These are phyloP conservation scores for Magnusiomyces clavatus DNA, from an alignment of 1,139 yeast species.

Conservation along the genomic window DNA sequence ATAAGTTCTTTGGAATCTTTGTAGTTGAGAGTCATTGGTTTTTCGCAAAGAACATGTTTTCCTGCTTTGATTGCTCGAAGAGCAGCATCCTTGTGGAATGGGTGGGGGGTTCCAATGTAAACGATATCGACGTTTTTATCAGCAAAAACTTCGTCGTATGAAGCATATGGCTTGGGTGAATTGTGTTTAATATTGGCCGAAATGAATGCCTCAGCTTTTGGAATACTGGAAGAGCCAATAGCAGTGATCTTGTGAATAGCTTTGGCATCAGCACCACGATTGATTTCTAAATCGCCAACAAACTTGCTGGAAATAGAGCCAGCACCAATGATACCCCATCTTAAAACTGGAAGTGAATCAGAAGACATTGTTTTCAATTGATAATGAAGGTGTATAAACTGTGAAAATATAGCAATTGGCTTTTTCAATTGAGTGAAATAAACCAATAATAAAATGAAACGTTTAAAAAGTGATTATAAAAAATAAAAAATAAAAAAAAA, in stretches of 20 bases:
- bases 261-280: constrained; percentile 26
- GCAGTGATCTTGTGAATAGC: constrained; percentile 29
- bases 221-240: constrained; percentile 27
- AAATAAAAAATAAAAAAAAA: neutral
- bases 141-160: constrained; percentile 35
- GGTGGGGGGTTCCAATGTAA: constrained; percentile 55
- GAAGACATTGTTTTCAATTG: neutral
- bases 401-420: neutral
- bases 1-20: constrained; percentile 41
- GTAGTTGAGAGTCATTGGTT: constrained; percentile 50
- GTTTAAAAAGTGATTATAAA: neutral
- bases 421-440: neutral
- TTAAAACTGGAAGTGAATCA: constrained; percentile 11
- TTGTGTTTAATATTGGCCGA: constrained; percentile 14
- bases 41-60: constrained; percentile 55
- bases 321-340: constrained; percentile 18
- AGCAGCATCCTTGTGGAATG: constrained; percentile 45
- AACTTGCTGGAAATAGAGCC: constrained; percentile 28
- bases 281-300: constrained; percentile 25
- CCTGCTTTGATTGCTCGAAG: constrained; percentile 44
- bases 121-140: constrained; percentile 45
- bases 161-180: constrained; percentile 25
- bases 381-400: neutral
- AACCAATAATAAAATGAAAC: neutral
- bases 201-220: constrained; percentile 24